phyloP scores from a whole-genome alignment of 2,329 filamentous ascomycete genomes.

The Gremmenia infestans region DNA sequence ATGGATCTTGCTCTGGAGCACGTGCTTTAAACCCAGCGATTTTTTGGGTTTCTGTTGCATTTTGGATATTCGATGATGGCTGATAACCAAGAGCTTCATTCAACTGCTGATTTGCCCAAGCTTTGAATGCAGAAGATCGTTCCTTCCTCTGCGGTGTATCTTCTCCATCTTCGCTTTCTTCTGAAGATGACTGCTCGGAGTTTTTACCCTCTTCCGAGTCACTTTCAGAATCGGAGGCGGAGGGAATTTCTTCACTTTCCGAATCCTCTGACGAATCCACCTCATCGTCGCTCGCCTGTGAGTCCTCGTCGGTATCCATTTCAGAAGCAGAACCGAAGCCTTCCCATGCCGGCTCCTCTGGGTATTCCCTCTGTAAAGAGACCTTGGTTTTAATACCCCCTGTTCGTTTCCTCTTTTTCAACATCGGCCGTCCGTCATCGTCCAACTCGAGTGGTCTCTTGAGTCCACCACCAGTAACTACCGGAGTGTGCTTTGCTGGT shows the following conservation, averaged over 20 bases:
- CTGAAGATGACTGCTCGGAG: constrained; percentile 21
- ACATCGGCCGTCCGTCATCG: constrained; percentile 68
- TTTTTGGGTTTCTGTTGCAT: constrained; percentile 42
- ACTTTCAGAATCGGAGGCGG: constrained; percentile 12
- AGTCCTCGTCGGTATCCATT: constrained; percentile 32
- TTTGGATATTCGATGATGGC: constrained; percentile 36
- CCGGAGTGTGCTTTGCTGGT: constrained; percentile 2
- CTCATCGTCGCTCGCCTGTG: constrained; percentile 30
- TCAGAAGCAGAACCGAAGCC: constrained; percentile 53
- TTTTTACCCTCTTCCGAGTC: constrained; percentile 25
- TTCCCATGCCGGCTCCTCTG: constrained; percentile 52
- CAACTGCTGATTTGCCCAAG: constrained; percentile 82
- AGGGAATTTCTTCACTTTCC: constrained; percentile 25
- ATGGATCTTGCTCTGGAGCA: constrained; percentile 63
- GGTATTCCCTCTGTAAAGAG: constrained; percentile 42
- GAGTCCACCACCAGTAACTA: constrained; percentile 65
- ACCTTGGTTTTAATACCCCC: constrained; percentile 54
- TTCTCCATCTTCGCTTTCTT: constrained; percentile 29
- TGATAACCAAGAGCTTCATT: constrained; percentile 74
- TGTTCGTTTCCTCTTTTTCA: constrained; percentile 76
- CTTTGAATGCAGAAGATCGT: constrained; percentile 72
- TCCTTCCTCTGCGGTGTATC: constrained; percentile 34
- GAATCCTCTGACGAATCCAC: constrained; percentile 29
- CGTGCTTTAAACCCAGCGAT: constrained; percentile 61
- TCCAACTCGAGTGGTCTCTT: constrained; percentile 82